A percentile compares a stretch with the other conserved stretches of the same genome.
These are phyloP conservation scores for Cyclostephanos invisitatus DNA, from an alignment of 108 stramenopile genomes.

Conservation along the genomic window DNA sequence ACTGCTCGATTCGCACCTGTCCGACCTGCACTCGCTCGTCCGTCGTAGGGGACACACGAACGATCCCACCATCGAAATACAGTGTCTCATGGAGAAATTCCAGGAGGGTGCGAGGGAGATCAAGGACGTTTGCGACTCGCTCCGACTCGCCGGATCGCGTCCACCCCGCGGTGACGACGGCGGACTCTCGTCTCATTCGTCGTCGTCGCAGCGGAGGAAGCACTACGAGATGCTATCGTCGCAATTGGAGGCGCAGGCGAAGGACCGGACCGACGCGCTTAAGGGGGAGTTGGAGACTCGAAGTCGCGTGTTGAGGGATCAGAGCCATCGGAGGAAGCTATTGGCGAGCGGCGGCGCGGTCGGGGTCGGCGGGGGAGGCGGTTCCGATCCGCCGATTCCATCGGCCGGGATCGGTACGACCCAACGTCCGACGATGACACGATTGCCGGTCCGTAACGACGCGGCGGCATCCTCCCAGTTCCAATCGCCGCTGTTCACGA, in stretches of 20 bases:
- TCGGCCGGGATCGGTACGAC: background rate
- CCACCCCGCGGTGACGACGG: slow-evolving; percentile 6
- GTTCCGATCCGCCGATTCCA: background rate
- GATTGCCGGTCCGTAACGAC: slow-evolving; percentile 15
- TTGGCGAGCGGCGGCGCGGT: slow-evolving; percentile 34
- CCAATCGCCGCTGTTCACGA: slow-evolving; percentile 50
- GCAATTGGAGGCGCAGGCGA: slow-evolving; percentile 63
- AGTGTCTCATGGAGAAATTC: slow-evolving; percentile 52
- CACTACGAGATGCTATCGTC: slow-evolving; percentile 71
- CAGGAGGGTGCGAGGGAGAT: slow-evolving; percentile 69
- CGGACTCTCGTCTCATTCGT: background rate
- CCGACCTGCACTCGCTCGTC: slow-evolving; percentile 64
- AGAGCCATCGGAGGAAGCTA: slow-evolving; percentile 73
- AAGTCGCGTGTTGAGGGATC: slow-evolving; percentile 70
- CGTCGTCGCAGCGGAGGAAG: slow-evolving; percentile 51
- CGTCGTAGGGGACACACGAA: slow-evolving; percentile 82
- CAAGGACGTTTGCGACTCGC: slow-evolving; percentile 44
- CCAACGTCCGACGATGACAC: slow-evolving; percentile 4
- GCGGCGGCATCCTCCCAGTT: slow-evolving; percentile 25
- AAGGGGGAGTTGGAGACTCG: slow-evolving; percentile 71
- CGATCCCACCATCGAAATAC: slow-evolving; percentile 81
- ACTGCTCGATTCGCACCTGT: slow-evolving; percentile 58
- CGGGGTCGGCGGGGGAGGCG: background rate
- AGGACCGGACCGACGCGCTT: slow-evolving; percentile 53
- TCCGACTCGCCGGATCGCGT: slow-evolving; percentile 30